Percentiles rank a stretch among this genome's conserved stretches.
These are phyloP conservation scores for Leucosporidium creatinivorum DNA, from an alignment of 768 basidiomycete species.

Conservation along the genomic window DNA sequence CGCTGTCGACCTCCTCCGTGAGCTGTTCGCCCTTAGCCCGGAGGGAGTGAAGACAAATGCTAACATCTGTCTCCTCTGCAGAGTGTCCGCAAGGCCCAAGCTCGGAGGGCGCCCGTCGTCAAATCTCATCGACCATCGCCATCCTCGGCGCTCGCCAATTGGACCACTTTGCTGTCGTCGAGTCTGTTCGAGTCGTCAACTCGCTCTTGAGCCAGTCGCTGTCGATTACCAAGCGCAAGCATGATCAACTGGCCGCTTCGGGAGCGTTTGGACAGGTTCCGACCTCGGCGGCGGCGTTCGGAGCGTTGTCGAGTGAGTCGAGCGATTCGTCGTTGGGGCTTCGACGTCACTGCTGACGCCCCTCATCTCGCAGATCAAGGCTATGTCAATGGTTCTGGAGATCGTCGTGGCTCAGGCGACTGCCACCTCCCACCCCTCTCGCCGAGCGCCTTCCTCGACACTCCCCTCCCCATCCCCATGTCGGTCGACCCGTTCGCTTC, in stretches of 20 bases:
- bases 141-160: too few relatives aligned
- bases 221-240: background rate
- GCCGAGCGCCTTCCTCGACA: background rate
- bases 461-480: slow-evolving; percentile 15
- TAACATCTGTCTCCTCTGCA: background rate
- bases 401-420: too few relatives aligned
- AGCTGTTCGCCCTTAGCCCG: background rate
- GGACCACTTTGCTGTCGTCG: background rate
- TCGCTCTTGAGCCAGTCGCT: background rate
- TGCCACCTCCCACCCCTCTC: background rate
- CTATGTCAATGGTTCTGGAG: too few relatives aligned
- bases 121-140: too few relatives aligned
- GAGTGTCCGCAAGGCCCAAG: slow-evolving; percentile 19
- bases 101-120: too few relatives aligned
- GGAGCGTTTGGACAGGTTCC: too few relatives aligned
- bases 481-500: slow-evolving; percentile 14
- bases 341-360: background rate
- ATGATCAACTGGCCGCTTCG: background rate
- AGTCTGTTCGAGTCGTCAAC: slow-evolving; percentile 5
- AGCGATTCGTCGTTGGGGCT: background rate
- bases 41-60: background rate
- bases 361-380: background rate
- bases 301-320: background rate
- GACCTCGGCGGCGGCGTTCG: too few relatives aligned
- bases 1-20: slow-evolving; percentile 25